Percentiles rank a stretch among this genome's conserved stretches.
Conservation (phyloP, 768 basidiomycete species). For the Pholiota conissans region DNA sequence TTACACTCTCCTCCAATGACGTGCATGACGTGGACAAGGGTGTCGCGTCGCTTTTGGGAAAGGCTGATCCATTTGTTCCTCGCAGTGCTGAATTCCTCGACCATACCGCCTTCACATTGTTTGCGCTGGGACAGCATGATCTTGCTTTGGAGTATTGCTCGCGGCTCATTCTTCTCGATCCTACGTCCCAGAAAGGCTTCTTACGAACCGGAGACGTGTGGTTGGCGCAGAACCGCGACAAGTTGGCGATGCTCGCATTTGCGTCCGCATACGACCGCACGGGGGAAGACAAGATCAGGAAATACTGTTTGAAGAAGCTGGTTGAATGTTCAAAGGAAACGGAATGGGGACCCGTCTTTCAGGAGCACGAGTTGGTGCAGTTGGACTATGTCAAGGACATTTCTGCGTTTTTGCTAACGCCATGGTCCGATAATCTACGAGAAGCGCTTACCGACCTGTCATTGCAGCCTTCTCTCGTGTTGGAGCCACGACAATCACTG, state of each 20-base stretch:
- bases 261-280: constrained; percentile 45
- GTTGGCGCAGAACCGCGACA: constrained; percentile 30
- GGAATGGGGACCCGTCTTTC: constrained; percentile 52
- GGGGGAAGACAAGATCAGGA: constrained; percentile 32
- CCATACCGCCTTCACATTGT: constrained; percentile 46
- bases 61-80: constrained; percentile 23
- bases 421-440: constrained; percentile 42
- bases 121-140: constrained; percentile 33
- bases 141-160: constrained; percentile 33
- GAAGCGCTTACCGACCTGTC: constrained; percentile 30
- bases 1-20: constrained; percentile 44
- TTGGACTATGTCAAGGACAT: constrained; percentile 32
- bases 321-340: constrained; percentile 43
- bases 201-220: constrained; percentile 51
- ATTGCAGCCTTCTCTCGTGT: constrained; percentile 35
- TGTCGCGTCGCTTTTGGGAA: constrained; percentile 39
- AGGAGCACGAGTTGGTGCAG: constrained; percentile 39
- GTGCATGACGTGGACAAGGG: constrained; percentile 49
- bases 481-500: constrained; percentile 41
- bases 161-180: constrained; percentile 28
- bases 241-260: constrained; percentile 57
- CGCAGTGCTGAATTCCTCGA: constrained; percentile 12
- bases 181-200: constrained; percentile 44
- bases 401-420: constrained; percentile 29
- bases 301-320: constrained; percentile 48